Evolutionary conservation across 768 basidiomycete species (phyloP), one percentile per base, ranked within the genome.

Genomic region (Tricholoma saponaceum): DNA sequence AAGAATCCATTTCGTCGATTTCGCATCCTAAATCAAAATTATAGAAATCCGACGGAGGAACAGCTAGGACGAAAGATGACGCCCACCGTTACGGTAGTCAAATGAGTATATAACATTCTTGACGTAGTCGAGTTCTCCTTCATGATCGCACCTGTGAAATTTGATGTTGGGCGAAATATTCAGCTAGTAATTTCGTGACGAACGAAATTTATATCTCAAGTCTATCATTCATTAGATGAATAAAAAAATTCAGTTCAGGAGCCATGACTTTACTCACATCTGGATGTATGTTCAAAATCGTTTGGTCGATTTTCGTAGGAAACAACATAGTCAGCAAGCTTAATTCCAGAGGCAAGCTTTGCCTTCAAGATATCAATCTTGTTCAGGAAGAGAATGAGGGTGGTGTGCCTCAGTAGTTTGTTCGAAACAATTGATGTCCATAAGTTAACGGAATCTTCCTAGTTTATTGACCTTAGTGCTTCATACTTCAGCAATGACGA

Each of bases 301-400:
- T 91, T 91, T 20, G 82, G 74, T 49, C 87, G 79, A 56, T 85
- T 81, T 8, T 80, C 82, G 65, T 86, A 91, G 49, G 85, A 88
- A 49, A 86, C 80, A 28, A 91, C 87, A 62, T 86, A 87, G 66
- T 86, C 84, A 32, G 77, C 71, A 28, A 91, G 72, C 58, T 78
- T 77, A 56, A 88, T 78, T 28, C 89, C 89, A 1, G 86, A 77
- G 18, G 74, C 71, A 10, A 91, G 80, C 64, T 91, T 91, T 46
- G 76, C 63, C 58, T 81, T 81, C 54, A 92, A 72, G 58, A 91
- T 87, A 64, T 91, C 89, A 58, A 86, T 86, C 68, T 92, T 92
- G 73, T 92, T 92, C 53, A 92, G 75, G 75, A 92, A 92, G 47
- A 92, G 76, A 58, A 92, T 86, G 32, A 91, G 75, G 61, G 89